Base-by-base conservation (phyloP, 2,329 filamentous ascomycete genomes). In the Microdochium paspali region DNA sequence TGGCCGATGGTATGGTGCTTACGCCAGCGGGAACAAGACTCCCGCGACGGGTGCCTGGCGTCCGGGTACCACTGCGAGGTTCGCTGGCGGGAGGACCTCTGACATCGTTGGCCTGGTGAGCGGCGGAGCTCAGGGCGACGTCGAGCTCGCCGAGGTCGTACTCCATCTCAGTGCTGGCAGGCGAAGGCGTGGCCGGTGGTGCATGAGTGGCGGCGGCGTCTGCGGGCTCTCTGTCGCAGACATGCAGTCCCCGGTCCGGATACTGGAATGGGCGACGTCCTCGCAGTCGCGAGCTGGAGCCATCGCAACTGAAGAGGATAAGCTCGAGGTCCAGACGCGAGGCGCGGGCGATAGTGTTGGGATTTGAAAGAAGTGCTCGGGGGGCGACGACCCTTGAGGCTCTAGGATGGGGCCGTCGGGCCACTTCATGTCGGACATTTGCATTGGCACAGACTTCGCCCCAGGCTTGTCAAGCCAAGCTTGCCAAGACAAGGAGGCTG, bases 61-160 rank as follows among this genome's bases (percentile, higher is more conserved):
- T 55, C 18, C 54, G 56, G 39, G 54, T 53, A 18, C 53, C 50
- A 32, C 51, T 43, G 25, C 53, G 46, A 9, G 40, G 49, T 44
- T 51, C 49, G 31, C 44, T 49, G 24, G n/a, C n/a, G n/a, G 54
- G 53, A 24, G 55, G 55, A 3, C 51, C 54, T 40, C 48, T 47
- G n/a, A 55, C 42, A 23, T 49, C 49, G 32, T 50, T 51, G 7
- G 47, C 45, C 23, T 57, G 53, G 47, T 56, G 51, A 26, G 54
- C 47, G 7, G 51, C 46, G 44, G 56, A 51, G 52, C 59, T 59
- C 23, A 61, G 51, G 3, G 58, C 53, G 44, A 51, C 49, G 31
- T 61, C 59, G 21, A 60, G 53, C 43, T 61, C 59, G 47, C 58
- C 58, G 43, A 59, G 54, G 48, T 61, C 58, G 45, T 58, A 58